Evolutionary conservation across 1,284 basidiomycete genomes (phyloP).

Genomic region (Fomes fomentarius): DNA sequence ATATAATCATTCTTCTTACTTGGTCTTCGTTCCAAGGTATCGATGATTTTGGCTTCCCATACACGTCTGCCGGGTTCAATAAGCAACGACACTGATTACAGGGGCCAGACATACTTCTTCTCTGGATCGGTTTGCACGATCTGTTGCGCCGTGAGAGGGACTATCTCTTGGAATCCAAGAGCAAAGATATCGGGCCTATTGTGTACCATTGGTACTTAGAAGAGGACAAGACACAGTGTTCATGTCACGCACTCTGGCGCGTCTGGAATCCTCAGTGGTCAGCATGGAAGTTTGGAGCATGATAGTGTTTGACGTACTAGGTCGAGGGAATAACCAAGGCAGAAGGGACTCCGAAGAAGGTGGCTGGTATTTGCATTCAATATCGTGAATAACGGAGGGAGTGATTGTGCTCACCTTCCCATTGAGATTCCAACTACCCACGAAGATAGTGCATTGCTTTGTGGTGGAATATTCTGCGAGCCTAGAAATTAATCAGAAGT

Average conservation of each 20-base stretch:
- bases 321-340: conserved; percentile 88
- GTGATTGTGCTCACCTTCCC: conserved; percentile 62
- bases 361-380: conserved; percentile 37
- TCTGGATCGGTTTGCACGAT: conserved; percentile 97
- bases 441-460: conserved; percentile 75
- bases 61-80: conserved; percentile 58
- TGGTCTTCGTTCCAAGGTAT: conserved; percentile 73
- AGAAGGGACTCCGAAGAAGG: conserved; percentile 83
- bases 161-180: conserved; percentile 98
- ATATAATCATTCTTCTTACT: conserved; percentile 79
- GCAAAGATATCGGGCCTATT: conserved; percentile 86
- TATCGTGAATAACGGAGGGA: conserved; percentile 11
- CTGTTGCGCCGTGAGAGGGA: conserved; percentile 95
- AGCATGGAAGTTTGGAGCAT: conserved; percentile 14
- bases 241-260: conserved; percentile 56
- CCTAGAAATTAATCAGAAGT: conserved; percentile 41
- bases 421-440: conserved; percentile 97
- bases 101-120: conserved; percentile 62
- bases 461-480: conserved; percentile 86
- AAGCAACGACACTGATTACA: background rate
- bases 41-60: conserved; percentile 87
- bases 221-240: background rate
- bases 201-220: background rate
- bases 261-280: conserved; percentile 38
- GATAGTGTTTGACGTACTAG: conserved; percentile 50